Conservation (phyloP, 192 early-diverging fungal genomes). For the Coemansia sp. region DNA sequence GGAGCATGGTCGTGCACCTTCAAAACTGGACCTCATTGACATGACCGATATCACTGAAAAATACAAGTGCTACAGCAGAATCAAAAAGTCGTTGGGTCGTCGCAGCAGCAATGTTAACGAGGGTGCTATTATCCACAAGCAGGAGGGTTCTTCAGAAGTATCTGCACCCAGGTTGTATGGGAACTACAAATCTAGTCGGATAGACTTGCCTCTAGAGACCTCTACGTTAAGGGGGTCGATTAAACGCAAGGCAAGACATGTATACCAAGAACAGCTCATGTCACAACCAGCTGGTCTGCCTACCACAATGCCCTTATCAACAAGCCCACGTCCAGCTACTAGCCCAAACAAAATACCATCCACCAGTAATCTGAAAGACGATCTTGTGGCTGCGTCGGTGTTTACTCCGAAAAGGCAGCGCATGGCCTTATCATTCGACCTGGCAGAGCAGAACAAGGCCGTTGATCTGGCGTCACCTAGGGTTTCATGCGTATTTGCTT, state of each 20-base stretch:
- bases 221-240: conserved; percentile 22
- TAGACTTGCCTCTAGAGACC: conserved; percentile 28
- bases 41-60: conserved; percentile 36
- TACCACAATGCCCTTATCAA: background rate
- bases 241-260: conserved; percentile 32
- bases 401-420: conserved; percentile 35
- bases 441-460: background rate
- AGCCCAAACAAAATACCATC: background rate
- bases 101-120: background rate
- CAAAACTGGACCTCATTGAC: conserved; percentile 28
- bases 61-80: conserved; percentile 44
- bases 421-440: background rate
- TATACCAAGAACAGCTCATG: background rate
- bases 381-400: background rate
- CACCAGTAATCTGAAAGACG: background rate
- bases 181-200: background rate
- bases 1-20: conserved; percentile 32
- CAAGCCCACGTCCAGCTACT: background rate
- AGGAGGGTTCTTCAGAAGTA: background rate
- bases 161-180: background rate
- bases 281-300: background rate
- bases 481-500: background rate
- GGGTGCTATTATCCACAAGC: background rate
- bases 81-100: conserved; percentile 16
- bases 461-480: background rate